Base-by-base conservation (phyloP, 176 grass and related monocot genomes). In the Secale cereale region DNA sequence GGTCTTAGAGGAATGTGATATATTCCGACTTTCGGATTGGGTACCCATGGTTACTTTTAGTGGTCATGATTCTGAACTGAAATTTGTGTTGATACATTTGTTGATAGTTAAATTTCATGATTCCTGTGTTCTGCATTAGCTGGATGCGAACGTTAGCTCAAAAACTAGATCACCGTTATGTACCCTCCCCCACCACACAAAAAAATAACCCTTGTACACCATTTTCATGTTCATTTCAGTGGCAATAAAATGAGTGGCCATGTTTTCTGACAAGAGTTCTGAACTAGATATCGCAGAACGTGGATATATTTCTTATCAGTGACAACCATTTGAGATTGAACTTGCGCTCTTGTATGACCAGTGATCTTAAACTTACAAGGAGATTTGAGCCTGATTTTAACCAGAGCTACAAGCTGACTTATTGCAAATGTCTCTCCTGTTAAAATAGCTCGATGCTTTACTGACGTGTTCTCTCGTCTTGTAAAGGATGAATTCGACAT, bases 401-500 rank as follows among this genome's bases (percentile, higher is more conserved):
- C 54, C 54, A 22, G 54, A 56, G 25, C 65, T 52, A 25, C 9
- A 39, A 76, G n/a, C 12, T 67, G 25, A 20, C 10, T 83, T 22
- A 15, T 35, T 22, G 54, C 54, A 57, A 57, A 57, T 57, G 6
- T 57, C 6, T 57, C 54, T 80, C 26, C 43, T 89, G 59, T 68
- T 19, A 70, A 56, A 48, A 72, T 52, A 79, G 23, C 40, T 73
- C 78, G n/a, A 14, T 67, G 45, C 31, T 70, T 16, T 59, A 61
- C 68, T 83, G 84, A 86, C 59, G 13, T 37, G 65, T 87, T 90
- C 32, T 74, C 30, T 26, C 33, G 16, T 80, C 67, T 87, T 50
- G 57, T 65, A 75, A 91, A 98, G 95, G 82, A 60, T 90, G 91
- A 93, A 88, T 98, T 98, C 88, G 92, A 93, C 78, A 86, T 83